Percentiles rank a stretch among this genome's conserved stretches.
phyloP scores from a whole-genome alignment of 2,329 filamentous ascomycete genomes.

The Nakataea oryzae region DNA sequence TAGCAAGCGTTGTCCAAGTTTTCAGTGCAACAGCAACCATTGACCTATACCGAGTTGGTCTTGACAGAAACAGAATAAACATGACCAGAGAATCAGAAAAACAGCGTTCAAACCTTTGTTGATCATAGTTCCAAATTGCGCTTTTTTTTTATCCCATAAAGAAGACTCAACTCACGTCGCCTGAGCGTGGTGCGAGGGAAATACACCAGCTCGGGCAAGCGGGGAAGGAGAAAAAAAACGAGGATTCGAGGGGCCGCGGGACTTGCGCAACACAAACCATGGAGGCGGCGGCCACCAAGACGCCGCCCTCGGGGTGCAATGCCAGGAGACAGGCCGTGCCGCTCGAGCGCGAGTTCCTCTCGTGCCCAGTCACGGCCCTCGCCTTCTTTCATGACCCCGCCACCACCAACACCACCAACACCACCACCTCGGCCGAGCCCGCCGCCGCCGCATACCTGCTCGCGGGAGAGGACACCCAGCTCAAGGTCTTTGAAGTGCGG shows the following conservation, averaged over 20 bases:
- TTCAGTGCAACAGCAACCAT: not conserved
- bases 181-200: not conserved
- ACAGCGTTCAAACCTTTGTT: too few relatives aligned
- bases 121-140: too few relatives aligned
- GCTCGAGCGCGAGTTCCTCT: slow-evolving; percentile 24
- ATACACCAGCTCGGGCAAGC: not conserved
- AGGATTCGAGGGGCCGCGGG: not conserved
- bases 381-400: slow-evolving; percentile 29
- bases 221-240: not conserved
- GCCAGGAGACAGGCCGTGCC: not conserved
- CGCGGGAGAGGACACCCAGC: slow-evolving; percentile 47
- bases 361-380: slow-evolving; percentile 50
- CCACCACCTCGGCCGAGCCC: slow-evolving; percentile 6
- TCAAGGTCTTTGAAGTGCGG: slow-evolving; percentile 41
- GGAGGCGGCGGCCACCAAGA: not conserved
- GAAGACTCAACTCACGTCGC: too few relatives aligned
- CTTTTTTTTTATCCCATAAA: too few relatives aligned
- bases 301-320: too few relatives aligned
- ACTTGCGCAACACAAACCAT: not conserved
- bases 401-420: too few relatives aligned
- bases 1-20: not conserved
- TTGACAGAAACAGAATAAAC: too few relatives aligned
- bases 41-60: not conserved
- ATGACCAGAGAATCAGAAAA: too few relatives aligned
- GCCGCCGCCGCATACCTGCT: slow-evolving; percentile 33